A percentile compares a stretch with the other conserved stretches of the same genome.
These are phyloP conservation scores for Psilocybe cubensis DNA, from an alignment of 768 basidiomycete genomes.

Conservation along the genomic window DNA sequence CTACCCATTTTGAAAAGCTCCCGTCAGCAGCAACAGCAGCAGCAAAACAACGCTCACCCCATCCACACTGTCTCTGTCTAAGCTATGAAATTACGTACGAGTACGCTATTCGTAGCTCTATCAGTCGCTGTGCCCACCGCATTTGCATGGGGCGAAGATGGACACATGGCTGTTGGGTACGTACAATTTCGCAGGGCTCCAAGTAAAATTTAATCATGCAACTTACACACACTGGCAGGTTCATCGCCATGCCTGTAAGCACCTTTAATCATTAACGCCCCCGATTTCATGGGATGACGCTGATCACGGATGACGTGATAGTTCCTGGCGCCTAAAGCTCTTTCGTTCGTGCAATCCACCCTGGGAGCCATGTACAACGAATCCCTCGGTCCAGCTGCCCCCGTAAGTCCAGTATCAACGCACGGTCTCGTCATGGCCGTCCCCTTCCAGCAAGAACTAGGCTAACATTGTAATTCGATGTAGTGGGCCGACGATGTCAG, in stretches of 20 bases:
- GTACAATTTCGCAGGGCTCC: background rate
- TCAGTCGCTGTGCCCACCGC: background rate
- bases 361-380: constrained; percentile 44
- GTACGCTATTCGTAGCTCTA: background rate
- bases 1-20: background rate
- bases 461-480: background rate
- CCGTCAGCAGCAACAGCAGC: no score
- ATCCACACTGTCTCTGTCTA: background rate
- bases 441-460: background rate
- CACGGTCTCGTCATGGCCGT: background rate
- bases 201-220: background rate
- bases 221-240: background rate
- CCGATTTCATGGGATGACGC: background rate
- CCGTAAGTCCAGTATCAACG: constrained; percentile 29
- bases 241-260: constrained; percentile 2
- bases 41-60: no score
- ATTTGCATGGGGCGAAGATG: background rate
- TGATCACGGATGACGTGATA: constrained; percentile 15
- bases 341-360: constrained; percentile 47
- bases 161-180: constrained; percentile 1
- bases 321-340: constrained; percentile 52
- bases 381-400: constrained; percentile 51
- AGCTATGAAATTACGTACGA: background rate
- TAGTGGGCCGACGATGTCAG: constrained; percentile 57
- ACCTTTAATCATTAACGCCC: background rate